Conservation (phyloP, 176 grass and related monocot genomes). For the Raddia distichophylla region DNA sequence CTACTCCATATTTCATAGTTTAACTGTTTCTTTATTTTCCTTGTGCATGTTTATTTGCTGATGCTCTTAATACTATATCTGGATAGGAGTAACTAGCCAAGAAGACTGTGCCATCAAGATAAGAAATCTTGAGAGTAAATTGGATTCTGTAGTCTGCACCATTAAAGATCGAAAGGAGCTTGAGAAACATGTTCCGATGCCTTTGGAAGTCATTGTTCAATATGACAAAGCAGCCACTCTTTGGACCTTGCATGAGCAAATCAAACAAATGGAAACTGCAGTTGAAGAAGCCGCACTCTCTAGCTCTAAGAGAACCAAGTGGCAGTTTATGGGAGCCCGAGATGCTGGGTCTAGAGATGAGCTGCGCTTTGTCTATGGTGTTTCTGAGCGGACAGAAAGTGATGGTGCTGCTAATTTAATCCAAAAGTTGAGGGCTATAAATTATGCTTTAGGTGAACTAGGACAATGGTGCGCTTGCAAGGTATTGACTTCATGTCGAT, state of each 20-base stretch:
- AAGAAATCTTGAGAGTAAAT: constrained; percentile 93
- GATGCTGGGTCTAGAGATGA: constrained; percentile 97
- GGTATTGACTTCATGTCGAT: constrained; percentile 48
- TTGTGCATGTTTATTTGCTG: constrained; percentile 11
- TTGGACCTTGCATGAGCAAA: constrained; percentile 86
- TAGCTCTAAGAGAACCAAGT: constrained; percentile 92
- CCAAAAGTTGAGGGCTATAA: constrained; percentile 94
- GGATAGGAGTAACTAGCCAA: constrained; percentile 93
- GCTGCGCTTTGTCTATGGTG: constrained; percentile 95
- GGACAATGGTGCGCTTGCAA: constrained; percentile 99
- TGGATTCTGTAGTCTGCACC: constrained; percentile 92
- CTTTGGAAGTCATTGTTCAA: constrained; percentile 72
- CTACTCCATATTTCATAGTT: neutral
- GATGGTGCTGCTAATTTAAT: constrained; percentile 98
- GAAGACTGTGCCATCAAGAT: constrained; percentile 99
- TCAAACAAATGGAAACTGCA: constrained; percentile 84
- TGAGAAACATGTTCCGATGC: constrained; percentile 99
- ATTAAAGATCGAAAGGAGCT: constrained; percentile 95
- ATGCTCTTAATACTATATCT: constrained; percentile 37
- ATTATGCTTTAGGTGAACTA: constrained; percentile 96
- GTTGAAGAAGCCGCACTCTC: constrained; percentile 87
- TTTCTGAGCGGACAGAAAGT: constrained; percentile 99
- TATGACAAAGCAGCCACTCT: constrained; percentile 97
- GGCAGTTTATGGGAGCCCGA: constrained; percentile 99
- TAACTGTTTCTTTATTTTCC: constrained; percentile 19